Percentiles rank a stretch among this genome's conserved stretches.
phyloP scores from a whole-genome alignment of 1,284 basidiomycete genomes.

The Malassezia psittaci region DNA sequence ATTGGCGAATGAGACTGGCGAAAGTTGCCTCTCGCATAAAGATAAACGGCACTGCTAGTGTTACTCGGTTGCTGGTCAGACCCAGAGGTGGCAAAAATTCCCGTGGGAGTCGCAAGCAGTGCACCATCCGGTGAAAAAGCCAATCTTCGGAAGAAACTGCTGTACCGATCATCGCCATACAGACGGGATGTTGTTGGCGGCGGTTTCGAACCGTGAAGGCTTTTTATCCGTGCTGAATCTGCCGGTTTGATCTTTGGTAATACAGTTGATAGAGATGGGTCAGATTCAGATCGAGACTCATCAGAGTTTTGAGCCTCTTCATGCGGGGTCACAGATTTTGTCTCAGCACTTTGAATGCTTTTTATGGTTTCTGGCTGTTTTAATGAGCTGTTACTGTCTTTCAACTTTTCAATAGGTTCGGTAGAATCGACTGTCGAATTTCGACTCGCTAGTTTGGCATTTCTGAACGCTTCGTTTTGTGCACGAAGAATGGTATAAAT shows the following conservation, averaged over 20 bases:
- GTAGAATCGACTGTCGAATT: conserved; percentile 32
- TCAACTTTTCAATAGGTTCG: conserved; percentile 1
- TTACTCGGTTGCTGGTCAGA: conserved; percentile 5
- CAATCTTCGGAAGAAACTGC: conserved; percentile 87
- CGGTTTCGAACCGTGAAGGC: conserved; percentile 17
- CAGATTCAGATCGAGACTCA: no score
- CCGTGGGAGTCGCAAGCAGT: conserved; percentile 83
- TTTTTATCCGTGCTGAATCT: conserved; percentile 31
- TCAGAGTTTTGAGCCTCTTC: conserved; percentile 4
- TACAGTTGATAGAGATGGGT: not conserved
- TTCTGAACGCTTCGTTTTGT: conserved; percentile 7
- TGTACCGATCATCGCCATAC: conserved; percentile 90
- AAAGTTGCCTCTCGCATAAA: conserved; percentile 89
- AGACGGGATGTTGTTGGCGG: conserved; percentile 49
- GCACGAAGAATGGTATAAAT: conserved; percentile 25
- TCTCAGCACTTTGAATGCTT: not conserved
- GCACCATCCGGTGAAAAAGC: conserved; percentile 91
- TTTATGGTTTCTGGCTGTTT: not conserved
- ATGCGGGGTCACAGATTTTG: not conserved
- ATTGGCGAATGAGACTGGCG: conserved; percentile 61
- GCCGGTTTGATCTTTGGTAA: conserved; percentile 44
- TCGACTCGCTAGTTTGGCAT: conserved; percentile 27
- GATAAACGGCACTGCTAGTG: conserved; percentile 64
- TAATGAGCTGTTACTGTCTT: conserved; percentile 2
- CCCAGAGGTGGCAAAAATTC: conserved; percentile 59